These are phyloP conservation scores for Tuber aestivum DNA, from an alignment of 495 filamentous ascomycete species.

Conservation along the genomic window DNA sequence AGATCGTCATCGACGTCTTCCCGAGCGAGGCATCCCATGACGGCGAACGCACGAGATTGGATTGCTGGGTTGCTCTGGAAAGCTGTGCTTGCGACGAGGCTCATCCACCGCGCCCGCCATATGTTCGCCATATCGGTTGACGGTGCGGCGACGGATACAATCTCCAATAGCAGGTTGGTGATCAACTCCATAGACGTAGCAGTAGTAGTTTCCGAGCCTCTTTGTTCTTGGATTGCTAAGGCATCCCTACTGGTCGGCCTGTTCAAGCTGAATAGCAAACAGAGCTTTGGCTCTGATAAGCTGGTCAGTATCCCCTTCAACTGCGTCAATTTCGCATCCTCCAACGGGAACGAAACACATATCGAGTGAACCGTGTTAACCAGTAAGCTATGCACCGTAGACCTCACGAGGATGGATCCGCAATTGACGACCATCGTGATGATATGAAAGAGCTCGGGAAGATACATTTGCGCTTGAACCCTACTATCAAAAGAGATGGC, in stretches of 20 bases:
- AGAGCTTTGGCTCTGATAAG: conserved; percentile 51
- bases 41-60: conserved; percentile 60
- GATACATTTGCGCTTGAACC: conserved; percentile 57
- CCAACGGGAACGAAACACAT: conserved; percentile 56
- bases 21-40: conserved; percentile 62
- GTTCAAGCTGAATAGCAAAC: conserved; percentile 43
- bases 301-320: conserved; percentile 52
- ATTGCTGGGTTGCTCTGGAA: conserved; percentile 67
- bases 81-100: conserved; percentile 61
- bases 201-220: conserved; percentile 34
- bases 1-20: conserved; percentile 65
- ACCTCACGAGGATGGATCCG: conserved; percentile 51
- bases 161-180: conserved; percentile 54
- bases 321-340: conserved; percentile 52
- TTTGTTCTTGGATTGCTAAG: conserved; percentile 37
- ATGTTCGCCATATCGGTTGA: conserved; percentile 58
- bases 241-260: conserved; percentile 42
- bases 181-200: conserved; percentile 43
- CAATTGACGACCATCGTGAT: conserved; percentile 62
- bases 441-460: conserved; percentile 62
- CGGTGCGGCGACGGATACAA: conserved; percentile 57
- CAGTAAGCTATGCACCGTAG: conserved; percentile 55
- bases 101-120: conserved; percentile 68
- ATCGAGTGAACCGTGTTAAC: conserved; percentile 61
- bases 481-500: conserved; percentile 60